Percentiles rank a stretch among this genome's conserved stretches.
These are phyloP conservation scores for Termitomyces sp. DNA, from an alignment of 768 basidiomycete species.

Conservation along the genomic window DNA sequence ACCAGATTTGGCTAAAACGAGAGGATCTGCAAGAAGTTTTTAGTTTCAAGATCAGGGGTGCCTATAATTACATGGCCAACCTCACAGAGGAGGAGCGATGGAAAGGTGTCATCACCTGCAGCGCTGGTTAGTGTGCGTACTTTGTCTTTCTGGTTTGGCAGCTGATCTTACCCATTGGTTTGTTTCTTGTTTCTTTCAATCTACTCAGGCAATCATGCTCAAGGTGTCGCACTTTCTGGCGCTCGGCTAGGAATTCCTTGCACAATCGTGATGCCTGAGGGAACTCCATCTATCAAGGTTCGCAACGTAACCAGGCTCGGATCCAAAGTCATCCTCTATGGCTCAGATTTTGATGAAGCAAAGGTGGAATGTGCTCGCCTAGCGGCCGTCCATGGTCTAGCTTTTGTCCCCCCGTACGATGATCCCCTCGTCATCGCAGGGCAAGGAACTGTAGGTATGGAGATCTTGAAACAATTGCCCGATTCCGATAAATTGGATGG, in stretches of 20 bases:
- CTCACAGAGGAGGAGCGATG: conserved; percentile 85
- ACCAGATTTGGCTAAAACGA: conserved; percentile 93
- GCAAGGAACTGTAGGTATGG: conserved; percentile 93
- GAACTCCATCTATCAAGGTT: conserved; percentile 95
- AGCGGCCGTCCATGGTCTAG: conserved; percentile 66
- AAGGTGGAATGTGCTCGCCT: conserved; percentile 91
- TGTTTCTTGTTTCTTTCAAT: not conserved
- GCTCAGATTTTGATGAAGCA: conserved; percentile 92
- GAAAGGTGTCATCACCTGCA: conserved; percentile 98
- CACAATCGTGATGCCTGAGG: conserved; percentile 98
- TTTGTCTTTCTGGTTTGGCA: conserved; percentile 14
- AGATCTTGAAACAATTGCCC: conserved; percentile 85
- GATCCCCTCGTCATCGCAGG: conserved; percentile 96
- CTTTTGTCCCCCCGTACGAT: conserved; percentile 96
- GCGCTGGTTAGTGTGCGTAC: conserved; percentile 84
- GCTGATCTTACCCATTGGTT: conserved; percentile 7
- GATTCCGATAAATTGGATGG: conserved; percentile 73
- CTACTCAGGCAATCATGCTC: conserved; percentile 88
- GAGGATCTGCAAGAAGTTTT: conserved; percentile 98
- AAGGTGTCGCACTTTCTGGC: conserved; percentile 97
- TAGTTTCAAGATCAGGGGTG: conserved; percentile 97
- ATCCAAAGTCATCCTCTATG: conserved; percentile 91
- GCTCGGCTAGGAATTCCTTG: conserved; percentile 83
- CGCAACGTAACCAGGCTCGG: conserved; percentile 92
- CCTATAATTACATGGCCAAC: conserved; percentile 97